These are phyloP conservation scores for Pseudogymnoascus sp. DNA, from an alignment of 2,329 filamentous ascomycete genomes.

Conservation along the genomic window DNA sequence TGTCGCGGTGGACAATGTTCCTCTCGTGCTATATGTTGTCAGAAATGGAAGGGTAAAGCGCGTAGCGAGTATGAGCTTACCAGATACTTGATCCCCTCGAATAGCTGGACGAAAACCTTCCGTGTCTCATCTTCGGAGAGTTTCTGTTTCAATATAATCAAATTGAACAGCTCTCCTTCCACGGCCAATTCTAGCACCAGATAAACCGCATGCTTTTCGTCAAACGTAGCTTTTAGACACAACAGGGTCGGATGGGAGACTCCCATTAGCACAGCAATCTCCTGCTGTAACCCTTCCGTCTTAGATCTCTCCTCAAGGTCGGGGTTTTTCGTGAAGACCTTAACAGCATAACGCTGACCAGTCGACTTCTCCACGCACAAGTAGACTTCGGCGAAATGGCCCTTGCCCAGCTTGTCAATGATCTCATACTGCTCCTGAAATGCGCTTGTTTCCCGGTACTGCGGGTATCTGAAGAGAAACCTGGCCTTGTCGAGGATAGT, in stretches of 20 bases:
- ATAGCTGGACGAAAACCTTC: slow-evolving; percentile 82
- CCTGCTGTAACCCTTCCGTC: slow-evolving; percentile 80
- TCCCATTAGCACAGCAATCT: slow-evolving; percentile 95
- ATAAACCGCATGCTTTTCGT: slow-evolving; percentile 84
- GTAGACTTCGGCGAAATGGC: slow-evolving; percentile 91
- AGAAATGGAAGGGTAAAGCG: slow-evolving; percentile 17
- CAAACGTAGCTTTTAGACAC: slow-evolving; percentile 90
- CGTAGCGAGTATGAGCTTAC: slow-evolving; percentile 43
- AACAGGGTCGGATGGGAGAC: slow-evolving; percentile 90
- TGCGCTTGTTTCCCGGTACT: slow-evolving; percentile 59
- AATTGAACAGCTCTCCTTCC: slow-evolving; percentile 93
- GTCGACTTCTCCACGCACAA: slow-evolving; percentile 78
- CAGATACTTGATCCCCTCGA: slow-evolving; percentile 90
- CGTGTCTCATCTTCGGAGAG: slow-evolving; percentile 75
- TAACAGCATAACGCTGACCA: slow-evolving; percentile 80
- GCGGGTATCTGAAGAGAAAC: slow-evolving; percentile 88
- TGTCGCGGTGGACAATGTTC: slow-evolving; percentile 94
- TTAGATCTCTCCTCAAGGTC: slow-evolving; percentile 78
- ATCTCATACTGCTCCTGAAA: slow-evolving; percentile 84
- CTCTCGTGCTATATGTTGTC: slow-evolving; percentile 67
- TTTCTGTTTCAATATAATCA: slow-evolving; percentile 85
- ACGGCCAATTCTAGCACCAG: slow-evolving; percentile 82
- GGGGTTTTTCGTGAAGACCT: slow-evolving; percentile 81
- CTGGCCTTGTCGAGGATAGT: slow-evolving; percentile 75
- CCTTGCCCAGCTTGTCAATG: slow-evolving; percentile 80